Conservation (phyloP, 1,284 basidiomycete species). For the Lentinula novae-zelandiae region DNA sequence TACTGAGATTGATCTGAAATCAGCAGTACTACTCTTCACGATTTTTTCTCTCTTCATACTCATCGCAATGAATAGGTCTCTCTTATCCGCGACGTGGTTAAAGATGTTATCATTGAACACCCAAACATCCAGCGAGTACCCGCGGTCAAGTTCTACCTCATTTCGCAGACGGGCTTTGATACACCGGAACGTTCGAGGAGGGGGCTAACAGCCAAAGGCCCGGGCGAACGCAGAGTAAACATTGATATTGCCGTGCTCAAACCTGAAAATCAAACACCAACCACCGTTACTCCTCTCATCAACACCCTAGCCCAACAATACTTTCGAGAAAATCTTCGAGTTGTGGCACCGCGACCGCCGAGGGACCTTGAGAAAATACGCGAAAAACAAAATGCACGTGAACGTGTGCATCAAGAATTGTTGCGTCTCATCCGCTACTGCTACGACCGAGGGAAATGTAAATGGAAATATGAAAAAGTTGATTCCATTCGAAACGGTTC, state of each 20-base stretch:
- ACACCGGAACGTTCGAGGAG: not conserved
- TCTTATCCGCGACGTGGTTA: constrained; percentile 29
- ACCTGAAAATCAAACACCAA: constrained; percentile 48
- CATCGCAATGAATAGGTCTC: constrained; percentile 25
- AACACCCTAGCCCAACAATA: constrained; percentile 42
- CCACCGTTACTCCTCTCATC: constrained; percentile 59
- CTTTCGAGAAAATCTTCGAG: constrained; percentile 47
- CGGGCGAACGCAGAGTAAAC: constrained; percentile 31
- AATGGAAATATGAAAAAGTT: constrained; percentile 21
- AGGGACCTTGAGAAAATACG: not conserved
- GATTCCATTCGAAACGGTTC: constrained; percentile 25
- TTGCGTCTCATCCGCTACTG: constrained; percentile 1
- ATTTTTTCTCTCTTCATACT: not conserved
- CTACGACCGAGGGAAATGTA: not conserved
- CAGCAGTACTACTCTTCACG: constrained; percentile 30
- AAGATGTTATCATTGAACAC: constrained; percentile 22
- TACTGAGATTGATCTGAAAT: constrained; percentile 35
- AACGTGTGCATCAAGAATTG: constrained; percentile 14
- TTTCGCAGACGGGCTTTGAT: constrained; percentile 23
- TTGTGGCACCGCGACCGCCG: constrained; percentile 39
- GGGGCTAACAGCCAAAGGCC: not conserved
- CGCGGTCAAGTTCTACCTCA: constrained; percentile 18
- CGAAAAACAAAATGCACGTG: not conserved
- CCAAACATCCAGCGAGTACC: not conserved
- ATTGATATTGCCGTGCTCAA: constrained; percentile 52